Conservation (phyloP, 495 filamentous ascomycete genomes). For the Xylaria venustula region DNA sequence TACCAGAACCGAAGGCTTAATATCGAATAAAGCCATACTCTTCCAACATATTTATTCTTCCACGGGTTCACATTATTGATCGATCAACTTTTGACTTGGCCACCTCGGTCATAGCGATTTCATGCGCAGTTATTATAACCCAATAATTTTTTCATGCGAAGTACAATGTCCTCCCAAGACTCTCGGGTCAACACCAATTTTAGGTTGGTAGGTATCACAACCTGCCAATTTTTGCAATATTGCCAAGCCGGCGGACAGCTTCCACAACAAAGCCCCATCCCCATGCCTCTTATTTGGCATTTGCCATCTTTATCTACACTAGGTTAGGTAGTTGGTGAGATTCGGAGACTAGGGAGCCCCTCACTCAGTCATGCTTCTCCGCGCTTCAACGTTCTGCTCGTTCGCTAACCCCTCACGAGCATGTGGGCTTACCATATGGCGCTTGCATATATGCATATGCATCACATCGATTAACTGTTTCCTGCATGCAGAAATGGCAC, state of each 20-base stretch:
- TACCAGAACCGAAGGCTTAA: background rate
- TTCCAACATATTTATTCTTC: too few relatives aligned
- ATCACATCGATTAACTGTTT: slow-evolving; percentile 9
- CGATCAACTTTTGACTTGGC: too few relatives aligned
- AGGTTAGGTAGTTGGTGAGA: background rate
- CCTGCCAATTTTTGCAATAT: background rate
- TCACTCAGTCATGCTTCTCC: slow-evolving; percentile 17
- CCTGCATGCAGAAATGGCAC: slow-evolving; percentile 9
- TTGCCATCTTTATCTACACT: background rate
- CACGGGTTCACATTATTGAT: too few relatives aligned
- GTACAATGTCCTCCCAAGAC: background rate
- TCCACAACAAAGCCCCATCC: slow-evolving; percentile 3
- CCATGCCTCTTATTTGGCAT: background rate
- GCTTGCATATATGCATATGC: slow-evolving; percentile 13
- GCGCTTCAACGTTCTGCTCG: background rate
- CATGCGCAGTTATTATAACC: too few relatives aligned
- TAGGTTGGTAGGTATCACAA: background rate
- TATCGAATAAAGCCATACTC: too few relatives aligned
- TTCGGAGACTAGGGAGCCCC: background rate
- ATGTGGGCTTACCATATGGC: slow-evolving; percentile 17
- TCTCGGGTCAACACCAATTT: background rate
- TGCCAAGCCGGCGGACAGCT: slow-evolving; percentile 11
- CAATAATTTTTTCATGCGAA: background rate
- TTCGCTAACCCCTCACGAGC: slow-evolving; percentile 10
- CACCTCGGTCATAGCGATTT: too few relatives aligned